Evolutionary conservation across 768 basidiomycete genomes (phyloP).

Genomic region (Xerocomus spinulosus): DNA sequence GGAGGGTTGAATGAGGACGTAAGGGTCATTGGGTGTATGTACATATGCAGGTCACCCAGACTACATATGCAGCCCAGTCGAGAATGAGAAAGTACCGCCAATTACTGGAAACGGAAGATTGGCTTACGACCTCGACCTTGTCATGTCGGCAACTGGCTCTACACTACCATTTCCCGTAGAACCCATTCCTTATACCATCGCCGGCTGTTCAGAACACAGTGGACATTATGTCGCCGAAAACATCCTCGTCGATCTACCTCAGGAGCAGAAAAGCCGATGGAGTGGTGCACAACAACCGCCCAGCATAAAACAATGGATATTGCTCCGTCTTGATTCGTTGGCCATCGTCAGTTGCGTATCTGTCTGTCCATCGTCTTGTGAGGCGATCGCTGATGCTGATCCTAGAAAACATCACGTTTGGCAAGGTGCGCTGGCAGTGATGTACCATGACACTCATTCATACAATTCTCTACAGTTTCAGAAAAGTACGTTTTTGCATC

Average conservation of each 20-base stretch:
- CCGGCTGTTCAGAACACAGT: constrained; percentile 65
- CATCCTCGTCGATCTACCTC: constrained; percentile 58
- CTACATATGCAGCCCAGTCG: no score
- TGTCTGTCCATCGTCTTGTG: not conserved
- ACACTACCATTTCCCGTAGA: constrained; percentile 12
- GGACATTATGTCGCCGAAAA: constrained; percentile 66
- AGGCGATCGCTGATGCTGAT: not conserved
- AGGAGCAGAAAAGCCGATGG: constrained; percentile 69
- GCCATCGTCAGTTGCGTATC: constrained; percentile 61
- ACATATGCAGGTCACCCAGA: no score
- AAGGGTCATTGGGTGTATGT: no score
- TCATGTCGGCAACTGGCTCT: constrained; percentile 9
- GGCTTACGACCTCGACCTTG: not conserved
- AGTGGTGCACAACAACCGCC: constrained; percentile 59
- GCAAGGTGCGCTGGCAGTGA: constrained; percentile 51
- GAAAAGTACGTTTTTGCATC: constrained; percentile 19
- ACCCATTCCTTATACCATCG: constrained; percentile 48
- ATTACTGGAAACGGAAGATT: not conserved
- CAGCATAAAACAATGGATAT: constrained; percentile 64
- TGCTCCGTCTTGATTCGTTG: constrained; percentile 56
- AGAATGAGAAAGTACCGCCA: no score
- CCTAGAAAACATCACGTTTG: constrained; percentile 70
- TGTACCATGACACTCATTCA: no score
- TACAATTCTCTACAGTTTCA: no score
- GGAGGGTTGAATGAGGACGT: no score